phyloP scores from a whole-genome alignment of 176 grass and related monocot genomes.

The Musa beccarii region DNA sequence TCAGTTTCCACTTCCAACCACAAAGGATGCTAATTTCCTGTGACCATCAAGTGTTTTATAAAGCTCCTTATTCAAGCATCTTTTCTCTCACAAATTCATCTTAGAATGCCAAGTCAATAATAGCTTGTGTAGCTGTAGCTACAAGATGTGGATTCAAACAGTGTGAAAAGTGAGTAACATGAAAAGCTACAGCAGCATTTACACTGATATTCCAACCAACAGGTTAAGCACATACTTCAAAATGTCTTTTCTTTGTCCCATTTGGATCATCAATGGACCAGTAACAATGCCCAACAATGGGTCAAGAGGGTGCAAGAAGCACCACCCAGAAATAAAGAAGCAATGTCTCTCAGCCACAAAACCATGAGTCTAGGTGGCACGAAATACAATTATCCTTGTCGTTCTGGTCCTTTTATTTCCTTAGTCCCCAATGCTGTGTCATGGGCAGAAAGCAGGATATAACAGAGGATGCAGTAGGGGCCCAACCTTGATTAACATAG shows the following conservation, averaged over 20 bases:
- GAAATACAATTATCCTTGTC: background rate
- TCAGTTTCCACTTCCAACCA: too few relatives aligned
- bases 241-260: background rate
- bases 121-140: too few relatives aligned
- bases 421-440: background rate
- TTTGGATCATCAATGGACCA: background rate
- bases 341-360: background rate
- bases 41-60: too few relatives aligned
- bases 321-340: background rate
- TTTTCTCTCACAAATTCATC: too few relatives aligned
- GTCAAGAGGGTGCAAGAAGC: background rate
- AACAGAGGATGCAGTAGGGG: background rate
- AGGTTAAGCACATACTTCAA: background rate
- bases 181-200: too few relatives aligned
- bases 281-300: too few relatives aligned
- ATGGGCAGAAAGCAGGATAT: background rate
- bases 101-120: too few relatives aligned
- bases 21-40: too few relatives aligned
- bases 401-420: background rate
- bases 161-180: too few relatives aligned
- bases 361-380: background rate
- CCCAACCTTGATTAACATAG: background rate
- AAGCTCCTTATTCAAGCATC: too few relatives aligned
- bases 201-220: background rate
- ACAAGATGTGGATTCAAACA: too few relatives aligned